Percentiles rank a stretch among this genome's conserved stretches.
Evolutionary conservation across 371 early-diverging fungal genomes (phyloP).

Genomic region (Batkoa obscura): DNA sequence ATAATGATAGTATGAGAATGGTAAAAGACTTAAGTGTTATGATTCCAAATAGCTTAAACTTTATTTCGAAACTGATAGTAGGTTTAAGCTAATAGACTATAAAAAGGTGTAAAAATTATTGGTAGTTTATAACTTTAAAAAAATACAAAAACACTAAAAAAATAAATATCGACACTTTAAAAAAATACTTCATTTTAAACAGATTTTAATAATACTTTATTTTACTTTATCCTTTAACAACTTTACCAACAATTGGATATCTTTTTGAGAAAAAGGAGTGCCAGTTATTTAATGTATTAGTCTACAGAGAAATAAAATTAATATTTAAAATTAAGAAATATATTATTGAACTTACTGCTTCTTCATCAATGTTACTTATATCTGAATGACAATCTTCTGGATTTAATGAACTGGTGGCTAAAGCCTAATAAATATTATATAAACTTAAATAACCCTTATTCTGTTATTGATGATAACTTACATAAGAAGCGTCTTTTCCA

Average conservation of each 20-base stretch:
- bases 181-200: no score
- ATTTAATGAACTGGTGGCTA: constrained; percentile 55
- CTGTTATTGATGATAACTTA: constrained; percentile 10
- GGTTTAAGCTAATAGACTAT: no score
- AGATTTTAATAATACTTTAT: no score
- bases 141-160: no score
- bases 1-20: no score
- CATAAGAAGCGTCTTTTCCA: constrained; percentile 60
- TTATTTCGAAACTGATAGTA: no score
- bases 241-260: neutral
- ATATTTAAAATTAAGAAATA: neutral
- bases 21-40: no score
- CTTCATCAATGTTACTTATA: constrained; percentile 38
- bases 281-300: neutral
- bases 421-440: constrained; percentile 24
- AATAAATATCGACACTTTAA: no score
- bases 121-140: no score
- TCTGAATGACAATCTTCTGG: constrained; percentile 53
- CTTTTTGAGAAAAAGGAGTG: neutral
- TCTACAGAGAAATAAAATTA: neutral
- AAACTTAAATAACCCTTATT: neutral
- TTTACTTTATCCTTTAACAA: neutral
- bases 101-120: no score
- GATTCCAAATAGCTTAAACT: no score
- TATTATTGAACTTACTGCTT: constrained; percentile 17